Evolutionary conservation across 192 early-diverging fungal genomes (phyloP).

Genomic region (Entrophospora sp.): DNA sequence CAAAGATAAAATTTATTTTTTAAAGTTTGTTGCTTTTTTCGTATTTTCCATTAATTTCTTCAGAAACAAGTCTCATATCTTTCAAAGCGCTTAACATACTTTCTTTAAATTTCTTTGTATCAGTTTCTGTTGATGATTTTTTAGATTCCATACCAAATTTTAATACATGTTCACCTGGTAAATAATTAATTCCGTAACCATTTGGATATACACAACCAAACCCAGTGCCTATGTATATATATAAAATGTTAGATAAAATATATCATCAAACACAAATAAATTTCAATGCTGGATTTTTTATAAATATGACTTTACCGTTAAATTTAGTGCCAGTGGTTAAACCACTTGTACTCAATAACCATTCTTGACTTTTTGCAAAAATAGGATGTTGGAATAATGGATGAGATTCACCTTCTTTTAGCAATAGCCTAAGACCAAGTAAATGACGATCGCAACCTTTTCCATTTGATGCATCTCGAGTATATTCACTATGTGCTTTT

Average conservation of each 20-base stretch:
- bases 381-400: constrained; percentile 56
- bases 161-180: constrained; percentile 50
- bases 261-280: neutral
- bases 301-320: too few relatives aligned
- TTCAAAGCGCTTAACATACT: constrained; percentile 14
- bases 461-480: constrained; percentile 62
- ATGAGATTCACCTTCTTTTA: constrained; percentile 34
- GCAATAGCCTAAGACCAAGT: constrained; percentile 58
- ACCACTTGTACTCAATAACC: constrained; percentile 69
- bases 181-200: constrained; percentile 86
- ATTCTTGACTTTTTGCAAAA: constrained; percentile 55
- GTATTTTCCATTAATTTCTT: constrained; percentile 23
- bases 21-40: too few relatives aligned
- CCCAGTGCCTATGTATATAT: constrained; percentile 51
- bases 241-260: neutral
- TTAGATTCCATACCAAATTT: constrained; percentile 83
- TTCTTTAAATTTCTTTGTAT: constrained; percentile 10
- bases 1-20: too few relatives aligned
- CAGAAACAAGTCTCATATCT: constrained; percentile 30
- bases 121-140: constrained; percentile 22
- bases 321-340: constrained; percentile 62
- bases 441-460: constrained; percentile 79
- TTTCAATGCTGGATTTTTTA: too few relatives aligned
- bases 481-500: constrained; percentile 57
- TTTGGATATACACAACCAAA: constrained; percentile 76